These are phyloP conservation scores for Prunus mongolica DNA, from an alignment of 306 rosid genomes.

Conservation along the genomic window DNA sequence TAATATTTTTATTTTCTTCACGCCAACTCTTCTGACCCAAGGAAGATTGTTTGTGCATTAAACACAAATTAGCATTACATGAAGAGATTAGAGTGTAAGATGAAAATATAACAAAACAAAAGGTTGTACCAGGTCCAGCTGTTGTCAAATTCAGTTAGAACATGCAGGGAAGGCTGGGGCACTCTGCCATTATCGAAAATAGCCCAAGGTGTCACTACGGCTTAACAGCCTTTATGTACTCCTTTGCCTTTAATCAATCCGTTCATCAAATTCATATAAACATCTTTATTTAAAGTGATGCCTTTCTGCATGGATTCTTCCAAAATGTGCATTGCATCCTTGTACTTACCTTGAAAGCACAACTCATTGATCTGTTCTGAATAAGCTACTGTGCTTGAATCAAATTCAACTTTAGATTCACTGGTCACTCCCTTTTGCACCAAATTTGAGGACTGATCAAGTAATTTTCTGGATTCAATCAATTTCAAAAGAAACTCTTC, in stretches of 20 bases:
- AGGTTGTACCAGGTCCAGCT: constrained; percentile 3
- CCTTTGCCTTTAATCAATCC: constrained; percentile 74
- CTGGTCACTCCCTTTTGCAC: constrained; percentile 22
- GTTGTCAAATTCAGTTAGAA: background rate
- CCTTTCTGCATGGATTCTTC: constrained; percentile 57
- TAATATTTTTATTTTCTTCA: background rate
- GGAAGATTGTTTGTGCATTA: background rate
- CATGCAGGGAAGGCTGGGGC: background rate
- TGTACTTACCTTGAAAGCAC: constrained; percentile 67
- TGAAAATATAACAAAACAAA: background rate
- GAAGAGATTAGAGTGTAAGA: background rate
- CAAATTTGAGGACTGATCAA: constrained; percentile 15
- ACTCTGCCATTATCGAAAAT: constrained; percentile 5
- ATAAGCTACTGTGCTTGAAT: constrained; percentile 36
- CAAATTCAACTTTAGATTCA: constrained; percentile 37
- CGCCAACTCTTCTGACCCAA: background rate
- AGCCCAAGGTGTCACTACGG: constrained; percentile 10
- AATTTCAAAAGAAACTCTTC: constrained; percentile 49
- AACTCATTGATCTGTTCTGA: constrained; percentile 58
- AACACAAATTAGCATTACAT: background rate
- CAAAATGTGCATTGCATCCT: constrained; percentile 69
- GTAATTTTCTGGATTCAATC: constrained; percentile 39
- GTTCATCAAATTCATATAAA: constrained; percentile 66
- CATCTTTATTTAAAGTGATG: constrained; percentile 39
- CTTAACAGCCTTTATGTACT: constrained; percentile 38